Base-by-base conservation (phyloP, 1,284 basidiomycete species). In the Ustilago hordei region DNA sequence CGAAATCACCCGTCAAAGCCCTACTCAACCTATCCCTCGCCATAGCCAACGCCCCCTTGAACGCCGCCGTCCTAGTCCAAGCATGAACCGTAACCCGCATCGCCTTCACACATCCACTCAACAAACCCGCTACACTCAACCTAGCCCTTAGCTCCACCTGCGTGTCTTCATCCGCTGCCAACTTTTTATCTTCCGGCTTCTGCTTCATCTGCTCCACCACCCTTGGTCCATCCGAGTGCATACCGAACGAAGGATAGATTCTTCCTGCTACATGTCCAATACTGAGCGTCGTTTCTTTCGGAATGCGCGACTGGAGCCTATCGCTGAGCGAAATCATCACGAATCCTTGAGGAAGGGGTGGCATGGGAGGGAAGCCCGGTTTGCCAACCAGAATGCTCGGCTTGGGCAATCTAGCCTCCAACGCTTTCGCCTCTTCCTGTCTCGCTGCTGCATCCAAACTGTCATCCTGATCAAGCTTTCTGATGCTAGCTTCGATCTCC, bases 21-120 rank as follows among this genome's bases (percentile, higher is more conserved):
- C 39, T 60, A 7, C 9, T 17, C 31, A 78, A 28, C 8, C 41
- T 43, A 13, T 31, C 38, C 19, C 64, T 57, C 12, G 64, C 63
- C 43, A 73, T 2, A 5, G 57, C 55, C n/a, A 69, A 28, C 5
- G 52, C 41, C 0, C 50, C 70, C 32, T 63, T 73, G 47, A 78
- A 64, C 38, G 55, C 60, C 23, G 57, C 60, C 35, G 55, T 57
- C 8, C 75, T 64, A 31, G 53, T 64, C 61, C 56, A 66, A 13
- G 70, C 31, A 34, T 62, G 61, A 19, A 68, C 28, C 4, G 50
- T 66, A 12, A 52, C 60, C 3, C 55, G n/a, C 75, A 78, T 78
- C 50, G 75, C 63, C 57, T 78, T 78, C 38, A 78, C 75, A 43
- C 70, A 78, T 36, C 75, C 75, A 5, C 55, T 55, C 58, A 78